These are phyloP conservation scores for Nannochloropsis salina DNA, from an alignment of 108 stramenopile genomes.

Conservation along the genomic window DNA sequence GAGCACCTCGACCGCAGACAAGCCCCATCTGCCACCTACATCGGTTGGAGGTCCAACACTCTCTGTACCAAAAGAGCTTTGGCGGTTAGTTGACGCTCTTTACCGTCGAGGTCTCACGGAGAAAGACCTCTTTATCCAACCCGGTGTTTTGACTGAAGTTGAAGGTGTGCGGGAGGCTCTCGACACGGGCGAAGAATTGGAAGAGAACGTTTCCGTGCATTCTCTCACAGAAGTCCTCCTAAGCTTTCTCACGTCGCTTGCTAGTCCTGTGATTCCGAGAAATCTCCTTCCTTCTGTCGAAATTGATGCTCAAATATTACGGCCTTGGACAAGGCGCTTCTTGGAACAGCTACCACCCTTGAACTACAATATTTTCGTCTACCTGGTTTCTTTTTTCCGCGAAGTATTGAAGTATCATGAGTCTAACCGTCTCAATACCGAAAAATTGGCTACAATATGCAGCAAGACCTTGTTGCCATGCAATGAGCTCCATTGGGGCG, in stretches of 20 bases:
- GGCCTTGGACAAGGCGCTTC: constrained; percentile 65
- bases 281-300: constrained; percentile 69
- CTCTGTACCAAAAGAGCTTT: constrained; percentile 89
- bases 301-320: constrained; percentile 73
- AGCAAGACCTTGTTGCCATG: constrained; percentile 34
- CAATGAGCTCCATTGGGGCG: background rate
- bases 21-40: background rate
- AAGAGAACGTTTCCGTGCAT: constrained; percentile 29
- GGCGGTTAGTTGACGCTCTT: constrained; percentile 89
- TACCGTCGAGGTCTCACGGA: constrained; percentile 70
- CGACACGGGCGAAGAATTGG: constrained; percentile 68
- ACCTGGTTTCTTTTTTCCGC: constrained; percentile 88
- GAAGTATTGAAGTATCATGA: constrained; percentile 69
- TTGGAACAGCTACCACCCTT: constrained; percentile 77
- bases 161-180: constrained; percentile 66
- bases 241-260: constrained; percentile 65
- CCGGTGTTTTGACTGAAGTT: constrained; percentile 70
- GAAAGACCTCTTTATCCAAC: constrained; percentile 70
- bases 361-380: constrained; percentile 92
- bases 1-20: background rate
- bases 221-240: constrained; percentile 68
- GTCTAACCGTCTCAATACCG: constrained; percentile 63
- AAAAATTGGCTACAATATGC: constrained; percentile 62
- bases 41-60: constrained; percentile 36
- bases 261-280: constrained; percentile 66